These are phyloP conservation scores for Cladosporium cucumerinum DNA, from an alignment of 2,329 filamentous ascomycete genomes.

Conservation along the genomic window DNA sequence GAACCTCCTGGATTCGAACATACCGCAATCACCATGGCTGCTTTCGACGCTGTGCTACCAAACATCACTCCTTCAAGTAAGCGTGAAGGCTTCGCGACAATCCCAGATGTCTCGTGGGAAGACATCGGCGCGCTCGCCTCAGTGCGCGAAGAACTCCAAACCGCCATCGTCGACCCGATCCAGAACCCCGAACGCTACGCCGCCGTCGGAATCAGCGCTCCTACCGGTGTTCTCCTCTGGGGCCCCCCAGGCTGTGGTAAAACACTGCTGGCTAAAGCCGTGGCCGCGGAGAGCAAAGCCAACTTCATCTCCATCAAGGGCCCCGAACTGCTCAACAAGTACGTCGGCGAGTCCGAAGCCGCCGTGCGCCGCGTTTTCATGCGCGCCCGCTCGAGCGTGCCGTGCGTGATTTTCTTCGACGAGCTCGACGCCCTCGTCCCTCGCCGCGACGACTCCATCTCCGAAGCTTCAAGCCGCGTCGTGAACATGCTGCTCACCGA, in stretches of 20 bases:
- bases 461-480: conserved; percentile 80
- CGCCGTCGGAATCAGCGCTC: conserved; percentile 72
- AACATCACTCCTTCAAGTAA: conserved; percentile 77
- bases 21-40: conserved; percentile 58
- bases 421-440: conserved; percentile 93
- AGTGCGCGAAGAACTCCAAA: conserved; percentile 77
- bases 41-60: conserved; percentile 73
- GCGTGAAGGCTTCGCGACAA: conserved; percentile 90
- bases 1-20: conserved; percentile 54
- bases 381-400: conserved; percentile 78
- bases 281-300: conserved; percentile 90
- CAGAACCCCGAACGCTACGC: conserved; percentile 73
- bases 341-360: conserved; percentile 92
- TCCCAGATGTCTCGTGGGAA: conserved; percentile 88
- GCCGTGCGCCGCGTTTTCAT: conserved; percentile 89
- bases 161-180: conserved; percentile 88
- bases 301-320: conserved; percentile 99
- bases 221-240: conserved; percentile 89
- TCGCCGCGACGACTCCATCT: conserved; percentile 69
- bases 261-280: conserved; percentile 91
- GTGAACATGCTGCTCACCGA: conserved; percentile 95
- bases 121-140: conserved; percentile 80
- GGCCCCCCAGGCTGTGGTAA: conserved; percentile 96
- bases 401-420: conserved; percentile 97
- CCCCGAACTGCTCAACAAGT: conserved; percentile 94